phyloP scores from a whole-genome alignment of 2,329 filamentous ascomycete genomes.

The Geosmithia putterillii region DNA sequence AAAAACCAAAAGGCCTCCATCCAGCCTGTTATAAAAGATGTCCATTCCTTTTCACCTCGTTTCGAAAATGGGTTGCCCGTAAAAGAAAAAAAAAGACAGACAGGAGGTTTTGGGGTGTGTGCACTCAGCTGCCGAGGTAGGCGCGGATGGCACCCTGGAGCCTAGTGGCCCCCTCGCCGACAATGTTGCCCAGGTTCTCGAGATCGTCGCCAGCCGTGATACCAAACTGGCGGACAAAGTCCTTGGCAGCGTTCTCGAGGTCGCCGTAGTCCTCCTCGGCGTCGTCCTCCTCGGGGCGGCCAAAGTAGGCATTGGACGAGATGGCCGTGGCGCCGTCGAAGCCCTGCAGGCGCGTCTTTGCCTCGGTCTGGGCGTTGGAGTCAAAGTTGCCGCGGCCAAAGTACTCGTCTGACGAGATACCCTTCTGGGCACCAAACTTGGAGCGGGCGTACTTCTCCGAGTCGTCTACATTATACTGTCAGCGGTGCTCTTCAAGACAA shows the following conservation, averaged over 20 bases:
- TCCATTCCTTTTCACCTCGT: no score
- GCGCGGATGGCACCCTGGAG: constrained; percentile 65
- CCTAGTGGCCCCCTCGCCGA: constrained; percentile 76
- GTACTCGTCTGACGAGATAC: constrained; percentile 96
- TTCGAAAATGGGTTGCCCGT: no score
- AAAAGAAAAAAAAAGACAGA: neutral
- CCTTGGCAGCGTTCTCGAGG: constrained; percentile 84
- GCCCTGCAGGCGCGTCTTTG: constrained; percentile 74
- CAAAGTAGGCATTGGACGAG: constrained; percentile 96
- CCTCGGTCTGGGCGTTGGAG: constrained; percentile 66
- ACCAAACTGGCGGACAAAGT: constrained; percentile 90
- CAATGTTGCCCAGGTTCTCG: constrained; percentile 71
- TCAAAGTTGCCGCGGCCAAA: constrained; percentile 88
- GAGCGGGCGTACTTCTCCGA: constrained; percentile 70
- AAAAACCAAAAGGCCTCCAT: no score
- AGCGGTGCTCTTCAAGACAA: neutral
- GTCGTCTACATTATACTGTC: constrained; percentile 43
- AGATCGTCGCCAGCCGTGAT: constrained; percentile 93
- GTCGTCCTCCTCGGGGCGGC: constrained; percentile 71
- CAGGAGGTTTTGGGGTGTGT: no score
- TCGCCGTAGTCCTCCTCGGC: constrained; percentile 70
- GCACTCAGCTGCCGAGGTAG: constrained; percentile 45
- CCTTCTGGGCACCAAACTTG: constrained; percentile 89
- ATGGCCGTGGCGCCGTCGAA: constrained; percentile 90
- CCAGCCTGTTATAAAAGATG: no score